Evolutionary conservation across 2,329 filamentous ascomycete species (phyloP).

Genomic region (Exophiala aquamarina): DNA sequence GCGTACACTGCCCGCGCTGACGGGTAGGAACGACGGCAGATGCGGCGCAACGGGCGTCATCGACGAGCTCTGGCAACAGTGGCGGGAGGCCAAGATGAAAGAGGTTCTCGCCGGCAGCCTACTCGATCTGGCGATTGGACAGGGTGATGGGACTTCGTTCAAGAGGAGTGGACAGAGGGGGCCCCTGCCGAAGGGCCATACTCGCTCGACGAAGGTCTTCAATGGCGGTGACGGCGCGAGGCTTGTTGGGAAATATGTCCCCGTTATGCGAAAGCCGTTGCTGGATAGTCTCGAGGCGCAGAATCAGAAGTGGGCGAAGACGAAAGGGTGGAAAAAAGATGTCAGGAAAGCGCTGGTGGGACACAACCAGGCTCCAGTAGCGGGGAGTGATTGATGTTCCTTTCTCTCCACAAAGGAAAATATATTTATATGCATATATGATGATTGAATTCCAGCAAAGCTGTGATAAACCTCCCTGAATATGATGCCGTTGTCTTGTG

Average conservation of each 20-base stretch:
- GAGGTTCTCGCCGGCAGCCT: constrained; percentile 78
- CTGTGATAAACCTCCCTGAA: no score
- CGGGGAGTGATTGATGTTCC: no score
- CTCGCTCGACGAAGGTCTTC: constrained; percentile 54
- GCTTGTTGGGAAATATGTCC: constrained; percentile 58
- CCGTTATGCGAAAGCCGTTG: constrained; percentile 55
- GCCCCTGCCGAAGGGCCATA: constrained; percentile 22
- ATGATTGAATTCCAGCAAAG: no score
- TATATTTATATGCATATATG: no score
- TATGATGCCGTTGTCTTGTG: no score
- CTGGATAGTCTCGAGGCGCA: constrained; percentile 62
- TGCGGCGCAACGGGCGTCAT: constrained; percentile 67
- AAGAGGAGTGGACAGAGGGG: constrained; percentile 23
- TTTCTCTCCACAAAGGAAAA: no score
- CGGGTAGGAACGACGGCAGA: constrained; percentile 55
- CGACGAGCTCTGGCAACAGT: constrained; percentile 76
- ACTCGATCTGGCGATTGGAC: constrained; percentile 60
- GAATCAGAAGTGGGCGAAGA: constrained; percentile 55
- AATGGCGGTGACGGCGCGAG: constrained; percentile 56
- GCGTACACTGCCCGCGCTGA: constrained; percentile 36
- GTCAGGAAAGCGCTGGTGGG: constrained; percentile 30
- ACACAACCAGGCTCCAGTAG: no score
- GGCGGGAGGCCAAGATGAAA: constrained; percentile 84
- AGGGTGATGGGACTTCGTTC: constrained; percentile 37
- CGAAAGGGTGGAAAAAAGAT: constrained; percentile 48